Conservation (phyloP, 305 asterid genomes). For the Fraxinus angustifolia region DNA sequence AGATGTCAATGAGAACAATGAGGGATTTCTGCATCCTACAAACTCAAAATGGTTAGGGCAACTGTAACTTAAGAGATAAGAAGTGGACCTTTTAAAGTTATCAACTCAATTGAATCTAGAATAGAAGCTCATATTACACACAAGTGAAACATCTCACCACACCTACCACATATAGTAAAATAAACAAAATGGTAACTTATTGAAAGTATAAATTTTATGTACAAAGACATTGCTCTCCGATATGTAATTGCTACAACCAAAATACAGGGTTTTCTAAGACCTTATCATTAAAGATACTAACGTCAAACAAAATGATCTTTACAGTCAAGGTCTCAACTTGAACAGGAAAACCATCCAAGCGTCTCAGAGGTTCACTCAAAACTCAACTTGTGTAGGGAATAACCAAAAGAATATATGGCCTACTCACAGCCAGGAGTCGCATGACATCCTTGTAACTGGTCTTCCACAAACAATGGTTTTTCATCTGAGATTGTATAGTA, state of each 20-base stretch:
- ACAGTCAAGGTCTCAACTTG: slow-evolving; percentile 61
- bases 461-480: slow-evolving; percentile 31
- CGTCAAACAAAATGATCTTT: slow-evolving; percentile 67
- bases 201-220: slow-evolving; percentile 62
- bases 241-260: slow-evolving; percentile 65
- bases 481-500: slow-evolving; percentile 42
- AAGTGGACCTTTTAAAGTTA: neutral
- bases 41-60: neutral
- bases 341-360: slow-evolving; percentile 38
- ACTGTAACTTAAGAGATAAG: neutral
- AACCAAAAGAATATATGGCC: slow-evolving; percentile 57
- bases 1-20: neutral
- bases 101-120: neutral
- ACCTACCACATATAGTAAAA: slow-evolving; percentile 19
- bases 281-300: slow-evolving; percentile 46
- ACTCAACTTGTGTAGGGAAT: slow-evolving; percentile 45
- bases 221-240: slow-evolving; percentile 57
- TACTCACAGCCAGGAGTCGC: slow-evolving; percentile 37
- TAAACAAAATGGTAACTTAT: slow-evolving; percentile 41
- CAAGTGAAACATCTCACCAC: neutral
- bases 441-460: slow-evolving; percentile 43
- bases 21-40: neutral
- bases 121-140: slow-evolving; percentile 2
- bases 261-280: slow-evolving; percentile 47
- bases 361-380: slow-evolving; percentile 39